A percentile compares a stretch with the other conserved stretches of the same genome.
phyloP scores from a whole-genome alignment of 257 asterid genomes.

The Datura wrightii region DNA sequence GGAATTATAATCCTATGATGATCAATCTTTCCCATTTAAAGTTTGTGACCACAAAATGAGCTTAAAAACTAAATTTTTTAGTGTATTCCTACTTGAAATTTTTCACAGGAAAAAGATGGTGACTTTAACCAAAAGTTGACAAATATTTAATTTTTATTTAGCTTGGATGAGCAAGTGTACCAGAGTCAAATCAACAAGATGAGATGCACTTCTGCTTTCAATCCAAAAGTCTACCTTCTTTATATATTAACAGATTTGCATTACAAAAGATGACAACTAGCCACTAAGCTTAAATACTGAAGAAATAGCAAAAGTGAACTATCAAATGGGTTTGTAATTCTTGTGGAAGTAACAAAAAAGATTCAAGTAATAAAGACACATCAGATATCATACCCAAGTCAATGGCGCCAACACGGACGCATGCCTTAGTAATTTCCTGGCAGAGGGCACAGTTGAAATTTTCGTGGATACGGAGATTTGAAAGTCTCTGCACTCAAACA shows the following conservation, averaged over 20 bases:
- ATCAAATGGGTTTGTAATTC: constrained; percentile 17
- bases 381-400: constrained; percentile 62
- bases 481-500: constrained; percentile 72
- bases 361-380: background rate
- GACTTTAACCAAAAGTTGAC: constrained; percentile 12
- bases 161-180: constrained; percentile 22
- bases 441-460: constrained; percentile 84
- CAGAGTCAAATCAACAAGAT: background rate
- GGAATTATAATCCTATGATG: constrained; percentile 14
- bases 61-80: background rate
- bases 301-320: background rate
- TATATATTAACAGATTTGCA: constrained; percentile 31
- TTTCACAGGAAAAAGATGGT: background rate
- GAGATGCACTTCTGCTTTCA: constrained; percentile 1
- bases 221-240: background rate
- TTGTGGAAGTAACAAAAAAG: background rate
- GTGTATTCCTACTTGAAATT: background rate
- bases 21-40: background rate
- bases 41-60: background rate
- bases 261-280: background rate
- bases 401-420: constrained; percentile 81
- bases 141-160: background rate
- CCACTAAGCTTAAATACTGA: constrained; percentile 13
- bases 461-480: constrained; percentile 79
- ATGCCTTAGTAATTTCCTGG: constrained; percentile 83